phyloP scores from a whole-genome alignment of 768 basidiomycete genomes.

The Phanerodontia chrysosporium region DNA sequence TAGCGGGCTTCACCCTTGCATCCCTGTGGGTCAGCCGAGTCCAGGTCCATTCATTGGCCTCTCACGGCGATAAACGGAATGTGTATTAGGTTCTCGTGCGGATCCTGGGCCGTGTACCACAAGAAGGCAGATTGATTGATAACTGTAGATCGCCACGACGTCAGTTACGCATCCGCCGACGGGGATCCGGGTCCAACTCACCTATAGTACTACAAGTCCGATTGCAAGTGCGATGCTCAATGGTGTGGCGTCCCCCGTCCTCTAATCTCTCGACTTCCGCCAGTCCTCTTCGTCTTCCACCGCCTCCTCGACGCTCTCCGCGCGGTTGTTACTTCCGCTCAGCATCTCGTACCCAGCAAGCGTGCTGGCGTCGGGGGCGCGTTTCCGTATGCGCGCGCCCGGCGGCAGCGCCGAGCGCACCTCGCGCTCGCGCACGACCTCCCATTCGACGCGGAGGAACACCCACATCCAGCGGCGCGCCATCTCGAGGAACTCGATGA shows the following conservation, averaged over 20 bases:
- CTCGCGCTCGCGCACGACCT: constrained; percentile 58
- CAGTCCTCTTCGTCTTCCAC: background rate
- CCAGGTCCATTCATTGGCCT: too few relatives aligned
- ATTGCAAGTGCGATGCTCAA: background rate
- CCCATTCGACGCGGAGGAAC: constrained; percentile 96
- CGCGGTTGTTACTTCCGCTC: background rate
- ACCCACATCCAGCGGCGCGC: constrained; percentile 97
- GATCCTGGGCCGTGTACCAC: background rate
- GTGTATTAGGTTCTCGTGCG: too few relatives aligned
- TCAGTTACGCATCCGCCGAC: background rate
- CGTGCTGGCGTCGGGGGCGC: constrained; percentile 11
- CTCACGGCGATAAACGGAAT: too few relatives aligned
- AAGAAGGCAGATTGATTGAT: background rate
- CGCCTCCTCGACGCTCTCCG: background rate
- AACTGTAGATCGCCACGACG: background rate
- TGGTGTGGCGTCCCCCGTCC: background rate
- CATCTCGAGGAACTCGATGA: constrained; percentile 87
- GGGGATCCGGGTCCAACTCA: background rate
- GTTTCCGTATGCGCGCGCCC: constrained; percentile 7
- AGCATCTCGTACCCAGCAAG: constrained; percentile 13
- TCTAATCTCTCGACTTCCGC: background rate
- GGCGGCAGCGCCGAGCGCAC: constrained; percentile 9
- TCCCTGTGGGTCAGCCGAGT: too few relatives aligned
- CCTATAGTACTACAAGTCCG: background rate
- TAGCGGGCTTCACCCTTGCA: too few relatives aligned